Base-by-base conservation (phyloP, 139 green algal genomes). In the Chlorella sp. region DNA sequence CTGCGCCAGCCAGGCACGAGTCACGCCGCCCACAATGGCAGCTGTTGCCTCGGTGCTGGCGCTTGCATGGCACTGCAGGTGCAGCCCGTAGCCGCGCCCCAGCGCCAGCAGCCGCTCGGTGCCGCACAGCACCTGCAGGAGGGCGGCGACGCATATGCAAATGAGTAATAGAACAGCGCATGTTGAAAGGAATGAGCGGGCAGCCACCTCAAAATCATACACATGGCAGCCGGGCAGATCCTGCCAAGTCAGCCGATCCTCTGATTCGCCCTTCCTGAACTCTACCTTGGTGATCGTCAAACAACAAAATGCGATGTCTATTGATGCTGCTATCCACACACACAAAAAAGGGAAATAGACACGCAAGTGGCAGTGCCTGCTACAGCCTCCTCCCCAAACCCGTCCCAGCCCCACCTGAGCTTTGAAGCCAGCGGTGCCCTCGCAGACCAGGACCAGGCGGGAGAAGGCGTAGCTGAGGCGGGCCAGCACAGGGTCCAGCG, bases 391-490 rank as follows among this genome's bases (percentile, higher is more conserved):
- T 30, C n/a, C n/a, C 60, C 60, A 68, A 18, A 26, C 60, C 60
- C 60, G 15, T 80, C 32, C 3, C 12, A 80, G 73, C 16, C 71
- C 2, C 28, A 89, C 85, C 73, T 89, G 86, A 9, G 89, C 79
- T 39, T 87, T 83, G 75, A 92, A 92, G 36, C 75, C 89, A 2
- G 36, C 22, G 24, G 39, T 40, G 15, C 83, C 89, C 79, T 92
- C 40, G 73, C 89, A 92, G n/a, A 92, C 36, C 26, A 92, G 89
- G 42, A 90, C 64, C 18, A 92, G 12, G 28, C 42, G 26, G n/a
- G 81, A 37, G 60, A 92, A 92, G 42, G 89, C 89, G 36, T 79
- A 88, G 81, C 83, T 85, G 32, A 89, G 40, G 69, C 89, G 83
- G 30, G 21, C 60, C 12, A 92, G 40, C n/a, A 89, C 32, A 15